Evolutionary conservation across 257 asterid species (phyloP), one percentile per base, ranked within the genome.

Genomic region (Lavandula angustifolia): DNA sequence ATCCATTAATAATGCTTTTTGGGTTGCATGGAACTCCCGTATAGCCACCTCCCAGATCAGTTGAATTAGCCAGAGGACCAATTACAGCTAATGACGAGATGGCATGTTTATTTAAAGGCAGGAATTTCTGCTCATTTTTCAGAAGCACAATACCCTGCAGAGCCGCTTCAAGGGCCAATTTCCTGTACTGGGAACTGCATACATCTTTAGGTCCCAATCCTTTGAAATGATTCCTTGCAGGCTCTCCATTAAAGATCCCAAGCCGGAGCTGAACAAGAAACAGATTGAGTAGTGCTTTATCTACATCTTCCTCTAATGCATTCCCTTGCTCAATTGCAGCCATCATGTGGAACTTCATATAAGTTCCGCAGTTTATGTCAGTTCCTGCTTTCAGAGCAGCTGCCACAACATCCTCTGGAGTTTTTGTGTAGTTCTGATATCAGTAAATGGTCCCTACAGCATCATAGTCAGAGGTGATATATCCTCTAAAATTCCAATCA

Each of bases 381-480:
- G 96, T 87, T 67, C 99, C 99, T 85, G 99, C 96, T 89, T 62
- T 83, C 12, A 92, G 78, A 54, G 97, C 95, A 62, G 78, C 78
- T 37, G 97, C 91, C 63, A 85, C 97, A 1, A 97, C 99, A 65
- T 87, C 96, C 70, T 89, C 99, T 0, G 78, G 79, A 22, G 85
- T 63, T 70, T 71, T 82, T 3, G 95, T 71, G 76, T 79, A 89
- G 6, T 89, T 79, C 58, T 92, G 95, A 78, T 81, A 7, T 70
- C 87, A 96, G 43, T 65, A 92, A 62, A 92, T 89, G 2, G 96
- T 87, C 13, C 90, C 91, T 78, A 87, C 94, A 61, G 99, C 97
- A 75, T 92, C 99, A 68, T 97, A 92, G 59, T 92, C 99, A 5
- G 97, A 85, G 60, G 95, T 67, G 69, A 92, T 82, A 62, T 92